Percentiles rank a stretch among this genome's conserved stretches.
Evolutionary conservation across 805 yeast genomes (phyloP).

Genomic region (Lachancea meyersii): DNA sequence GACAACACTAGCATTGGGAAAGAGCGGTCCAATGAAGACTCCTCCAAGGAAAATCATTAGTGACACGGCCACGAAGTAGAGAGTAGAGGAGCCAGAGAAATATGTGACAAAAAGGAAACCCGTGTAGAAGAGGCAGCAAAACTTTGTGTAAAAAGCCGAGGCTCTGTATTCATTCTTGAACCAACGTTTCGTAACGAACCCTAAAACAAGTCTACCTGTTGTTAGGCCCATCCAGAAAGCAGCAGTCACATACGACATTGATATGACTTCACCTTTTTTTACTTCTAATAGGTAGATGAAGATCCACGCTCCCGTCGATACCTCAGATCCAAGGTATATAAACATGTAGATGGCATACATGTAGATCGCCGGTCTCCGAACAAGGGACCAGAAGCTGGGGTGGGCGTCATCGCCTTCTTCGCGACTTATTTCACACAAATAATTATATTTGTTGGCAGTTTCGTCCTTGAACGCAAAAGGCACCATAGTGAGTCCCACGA

Average conservation of each 20-base stretch:
- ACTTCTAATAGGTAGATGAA: constrained; percentile 55
- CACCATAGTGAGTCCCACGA: constrained; percentile 29
- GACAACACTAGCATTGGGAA: constrained; percentile 66
- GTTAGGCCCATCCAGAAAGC: constrained; percentile 72
- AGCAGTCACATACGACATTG: constrained; percentile 58
- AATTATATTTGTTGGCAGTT: constrained; percentile 33
- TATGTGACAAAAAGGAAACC: constrained; percentile 24
- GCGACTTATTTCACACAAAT: constrained; percentile 17
- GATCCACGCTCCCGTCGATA: constrained; percentile 65
- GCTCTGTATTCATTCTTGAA: constrained; percentile 42
- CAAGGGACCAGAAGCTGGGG: constrained; percentile 12
- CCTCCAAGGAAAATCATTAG: constrained; percentile 44
- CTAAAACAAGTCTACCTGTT: constrained; percentile 52
- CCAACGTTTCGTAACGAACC: constrained; percentile 45
- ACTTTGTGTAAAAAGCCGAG: constrained; percentile 31
- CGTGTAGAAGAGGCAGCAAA: constrained; percentile 34
- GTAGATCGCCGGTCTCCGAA: constrained; percentile 33
- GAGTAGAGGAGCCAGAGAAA: constrained; percentile 11
- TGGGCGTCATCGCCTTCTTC: constrained; percentile 16
- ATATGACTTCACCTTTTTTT: constrained; percentile 41
- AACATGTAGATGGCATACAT: constrained; percentile 52
- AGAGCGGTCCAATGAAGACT: constrained; percentile 59
- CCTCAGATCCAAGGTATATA: constrained; percentile 64
- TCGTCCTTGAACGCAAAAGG: constrained; percentile 44
- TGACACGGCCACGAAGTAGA: constrained; percentile 20